These are phyloP conservation scores for Clarireedia sp. DNA, from an alignment of 2,329 filamentous ascomycete species.

Conservation along the genomic window DNA sequence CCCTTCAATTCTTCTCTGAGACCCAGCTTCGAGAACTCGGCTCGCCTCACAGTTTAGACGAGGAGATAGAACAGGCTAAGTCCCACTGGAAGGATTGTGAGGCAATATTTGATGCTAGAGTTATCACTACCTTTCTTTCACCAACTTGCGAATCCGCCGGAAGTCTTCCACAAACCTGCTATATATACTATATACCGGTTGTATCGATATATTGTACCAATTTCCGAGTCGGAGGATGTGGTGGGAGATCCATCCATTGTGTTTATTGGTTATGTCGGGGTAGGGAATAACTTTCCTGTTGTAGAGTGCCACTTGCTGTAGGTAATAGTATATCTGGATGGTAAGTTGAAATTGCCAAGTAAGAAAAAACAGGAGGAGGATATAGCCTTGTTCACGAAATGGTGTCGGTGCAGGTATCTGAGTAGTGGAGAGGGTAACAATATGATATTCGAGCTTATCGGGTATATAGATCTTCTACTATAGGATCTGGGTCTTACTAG, in stretches of 20 bases:
- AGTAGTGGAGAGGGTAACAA: slow-evolving; percentile 5
- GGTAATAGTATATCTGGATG: slow-evolving; percentile 7
- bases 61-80: slow-evolving; percentile 15
- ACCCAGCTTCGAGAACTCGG: slow-evolving; percentile 18
- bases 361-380: slow-evolving; percentile 2
- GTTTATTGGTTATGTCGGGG: neutral
- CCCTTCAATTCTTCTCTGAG: slow-evolving; percentile 22
- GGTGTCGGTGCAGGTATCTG: slow-evolving; percentile 8
- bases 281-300: neutral
- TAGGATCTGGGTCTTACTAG: neutral
- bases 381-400: slow-evolving; percentile 1
- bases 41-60: slow-evolving; percentile 15
- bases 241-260: slow-evolving; percentile 3
- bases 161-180: neutral
- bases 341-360: neutral
- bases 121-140: slow-evolving; percentile 2
- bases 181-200: slow-evolving; percentile 2
- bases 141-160: slow-evolving; percentile 6
- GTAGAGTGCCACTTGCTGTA: slow-evolving; percentile 7
- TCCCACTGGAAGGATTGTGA: slow-evolving; percentile 22
- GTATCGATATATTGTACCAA: slow-evolving; percentile 2
- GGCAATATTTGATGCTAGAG: slow-evolving; percentile 1
- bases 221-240: neutral
- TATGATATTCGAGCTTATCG: neutral
- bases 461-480: neutral